Evolutionary conservation across 352 stramenopile genomes (phyloP).

Genomic region (Globisporangium perplexum): DNA sequence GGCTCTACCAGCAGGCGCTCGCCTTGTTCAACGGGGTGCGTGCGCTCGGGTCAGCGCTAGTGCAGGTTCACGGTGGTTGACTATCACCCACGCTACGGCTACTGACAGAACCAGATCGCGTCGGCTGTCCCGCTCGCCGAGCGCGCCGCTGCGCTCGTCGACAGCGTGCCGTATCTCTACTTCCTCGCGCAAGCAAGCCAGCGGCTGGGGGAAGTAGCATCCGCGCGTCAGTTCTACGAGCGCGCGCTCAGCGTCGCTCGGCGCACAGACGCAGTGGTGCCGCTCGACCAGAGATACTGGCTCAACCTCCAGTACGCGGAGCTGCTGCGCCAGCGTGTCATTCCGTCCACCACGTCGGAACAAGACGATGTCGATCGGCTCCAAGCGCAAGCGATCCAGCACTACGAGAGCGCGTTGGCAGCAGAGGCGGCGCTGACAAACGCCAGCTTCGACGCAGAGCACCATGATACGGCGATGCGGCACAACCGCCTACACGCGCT

Average conservation of each 20-base stretch:
- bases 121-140: constrained; percentile 2
- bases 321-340: constrained; percentile 3
- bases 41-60: too few relatives aligned
- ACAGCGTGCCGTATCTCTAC: constrained; percentile 2
- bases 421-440: background rate
- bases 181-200: constrained; percentile 6
- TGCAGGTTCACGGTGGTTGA: too few relatives aligned
- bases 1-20: constrained; percentile 2
- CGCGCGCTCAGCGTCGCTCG: background rate
- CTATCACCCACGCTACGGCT: too few relatives aligned
- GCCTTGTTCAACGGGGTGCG: constrained; percentile 1
- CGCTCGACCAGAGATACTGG: constrained; percentile 5
- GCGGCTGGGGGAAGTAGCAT: background rate
- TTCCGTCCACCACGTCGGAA: background rate
- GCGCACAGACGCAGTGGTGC: background rate
- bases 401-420: constrained; percentile 9
- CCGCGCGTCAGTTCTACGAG: constrained; percentile 2
- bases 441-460: background rate
- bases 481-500: constrained; percentile 9
- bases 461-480: background rate
- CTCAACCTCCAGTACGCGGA: constrained; percentile 15
- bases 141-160: background rate
- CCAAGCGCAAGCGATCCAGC: background rate
- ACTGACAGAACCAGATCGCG: constrained; percentile 3
- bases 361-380: background rate